Evolutionary conservation across 129 eudicot species (phyloP).

Genomic region (Oenanthe sinensis): DNA sequence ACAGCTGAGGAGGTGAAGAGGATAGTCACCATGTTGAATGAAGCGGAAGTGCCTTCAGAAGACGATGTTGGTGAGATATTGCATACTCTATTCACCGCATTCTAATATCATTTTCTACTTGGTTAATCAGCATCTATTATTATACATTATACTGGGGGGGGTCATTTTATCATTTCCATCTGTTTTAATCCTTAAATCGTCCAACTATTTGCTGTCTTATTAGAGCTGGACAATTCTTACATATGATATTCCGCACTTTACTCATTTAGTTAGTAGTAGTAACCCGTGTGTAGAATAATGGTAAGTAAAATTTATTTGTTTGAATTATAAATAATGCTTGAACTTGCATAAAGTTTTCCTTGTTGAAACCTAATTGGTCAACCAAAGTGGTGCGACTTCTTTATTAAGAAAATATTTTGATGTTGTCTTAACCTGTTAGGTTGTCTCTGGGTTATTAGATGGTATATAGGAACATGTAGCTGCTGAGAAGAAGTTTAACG

Average conservation of each 20-base stretch:
- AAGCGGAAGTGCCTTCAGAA: slow-evolving; percentile 35
- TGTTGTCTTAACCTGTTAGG: too few species aligned
- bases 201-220: neutral
- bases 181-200: too few species aligned
- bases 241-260: neutral
- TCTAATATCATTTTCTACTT: neutral
- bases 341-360: neutral
- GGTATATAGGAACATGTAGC: too few species aligned
- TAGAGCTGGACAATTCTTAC: neutral
- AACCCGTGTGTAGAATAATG: neutral
- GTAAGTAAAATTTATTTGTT: neutral
- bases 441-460: too few species aligned
- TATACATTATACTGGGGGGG: too few species aligned
- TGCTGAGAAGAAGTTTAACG: too few species aligned
- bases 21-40: slow-evolving; percentile 29
- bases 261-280: neutral
- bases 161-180: neutral
- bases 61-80: slow-evolving; percentile 31
- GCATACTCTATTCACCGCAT: neutral
- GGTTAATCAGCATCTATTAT: neutral
- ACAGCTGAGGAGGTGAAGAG: slow-evolving; percentile 23
- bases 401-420: too few species aligned
- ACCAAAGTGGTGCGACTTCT: too few species aligned
- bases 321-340: too few species aligned
- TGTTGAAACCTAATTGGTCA: neutral